Base-by-base conservation (phyloP, 23 red algal species). In the Gracilariopsis chorda region DNA sequence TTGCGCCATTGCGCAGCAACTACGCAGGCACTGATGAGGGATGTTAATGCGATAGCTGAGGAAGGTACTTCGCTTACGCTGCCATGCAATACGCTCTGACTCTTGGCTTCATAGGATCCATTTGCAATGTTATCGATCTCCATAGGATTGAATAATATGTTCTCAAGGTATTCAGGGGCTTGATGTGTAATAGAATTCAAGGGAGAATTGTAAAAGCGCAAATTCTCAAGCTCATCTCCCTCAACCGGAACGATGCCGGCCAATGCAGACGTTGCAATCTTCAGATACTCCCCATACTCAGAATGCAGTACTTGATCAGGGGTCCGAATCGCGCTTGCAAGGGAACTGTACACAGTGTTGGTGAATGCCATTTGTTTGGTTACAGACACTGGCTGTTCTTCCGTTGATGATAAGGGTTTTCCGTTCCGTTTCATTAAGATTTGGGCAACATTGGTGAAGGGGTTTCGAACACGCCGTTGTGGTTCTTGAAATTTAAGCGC, bases 401-500 rank as follows among this genome's bases (percentile, higher is more conserved):
- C 48, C 1, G 34, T 34, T 28, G 2, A 53, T 7, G 48, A 55
- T n/a, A n/a, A n/a, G n/a, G n/a, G n/a, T 4, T 33, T 57, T 36
- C 52, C 48, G 1, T 57, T 4, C 2, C 39, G n/a, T 28, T 39
- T 80, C 24, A 53, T 57, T 1, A 35, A 0, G 7, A 45, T 80
- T 17, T 80, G 34, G 9, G 48, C 48, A 58, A 57, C 35, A 33
- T 45, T 9, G 23, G 27, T 34, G 55, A 80, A 80, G 9, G 48
- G 34, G 25, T 80, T 80, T 80, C 52, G 76, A 57, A 53, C 30
- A 57, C 76, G 67, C 47, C 37, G 28, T 16, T 80, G 48, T n/a
- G 76, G 52, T 29, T 53, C 48, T 80, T 80, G 29, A 39, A 89
- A 58, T 21, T 70, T 69, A 28, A 89, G 57, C 10, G 55, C 72